Evolutionary conservation across 2,329 filamentous ascomycete genomes (phyloP).

Genomic region (Didymella exigua): DNA sequence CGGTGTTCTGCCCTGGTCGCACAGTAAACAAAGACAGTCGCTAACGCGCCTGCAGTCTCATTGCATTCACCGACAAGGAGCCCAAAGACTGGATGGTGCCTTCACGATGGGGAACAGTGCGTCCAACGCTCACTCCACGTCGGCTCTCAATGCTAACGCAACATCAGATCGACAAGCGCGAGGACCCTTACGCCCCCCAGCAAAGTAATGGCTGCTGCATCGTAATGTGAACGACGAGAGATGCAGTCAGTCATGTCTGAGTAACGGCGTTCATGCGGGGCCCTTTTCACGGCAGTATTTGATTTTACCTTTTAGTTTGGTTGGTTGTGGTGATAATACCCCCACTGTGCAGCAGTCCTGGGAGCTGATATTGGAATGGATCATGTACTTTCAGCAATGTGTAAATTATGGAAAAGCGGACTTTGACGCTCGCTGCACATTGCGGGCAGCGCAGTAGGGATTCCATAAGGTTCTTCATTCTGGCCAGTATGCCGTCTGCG

Average conservation of each 20-base stretch:
- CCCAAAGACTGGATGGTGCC: slow-evolving; percentile 99
- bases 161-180: slow-evolving; percentile 79
- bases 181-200: slow-evolving; percentile 98
- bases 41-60: slow-evolving; percentile 69
- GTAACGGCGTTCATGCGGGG: slow-evolving; percentile 48
- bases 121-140: slow-evolving; percentile 26
- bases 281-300: slow-evolving; percentile 46
- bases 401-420: slow-evolving; percentile 46
- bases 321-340: slow-evolving; percentile 47
- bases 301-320: slow-evolving; percentile 37
- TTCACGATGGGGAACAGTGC: slow-evolving; percentile 86
- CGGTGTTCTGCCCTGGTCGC: neutral
- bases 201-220: slow-evolving; percentile 91
- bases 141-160: slow-evolving; percentile 25
- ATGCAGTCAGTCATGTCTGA: slow-evolving; percentile 43
- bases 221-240: slow-evolving; percentile 72
- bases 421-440: slow-evolving; percentile 27
- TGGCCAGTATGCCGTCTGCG: slow-evolving; percentile 25
- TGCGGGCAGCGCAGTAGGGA: slow-evolving; percentile 37
- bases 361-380: slow-evolving; percentile 36
- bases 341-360: slow-evolving; percentile 37
- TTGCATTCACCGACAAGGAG: slow-evolving; percentile 92
- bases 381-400: slow-evolving; percentile 49
- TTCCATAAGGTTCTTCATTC: slow-evolving; percentile 28
- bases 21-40: neutral